Evolutionary conservation across 2,329 filamentous ascomycete genomes (phyloP).

Genomic region (Karstenula rhodostoma): DNA sequence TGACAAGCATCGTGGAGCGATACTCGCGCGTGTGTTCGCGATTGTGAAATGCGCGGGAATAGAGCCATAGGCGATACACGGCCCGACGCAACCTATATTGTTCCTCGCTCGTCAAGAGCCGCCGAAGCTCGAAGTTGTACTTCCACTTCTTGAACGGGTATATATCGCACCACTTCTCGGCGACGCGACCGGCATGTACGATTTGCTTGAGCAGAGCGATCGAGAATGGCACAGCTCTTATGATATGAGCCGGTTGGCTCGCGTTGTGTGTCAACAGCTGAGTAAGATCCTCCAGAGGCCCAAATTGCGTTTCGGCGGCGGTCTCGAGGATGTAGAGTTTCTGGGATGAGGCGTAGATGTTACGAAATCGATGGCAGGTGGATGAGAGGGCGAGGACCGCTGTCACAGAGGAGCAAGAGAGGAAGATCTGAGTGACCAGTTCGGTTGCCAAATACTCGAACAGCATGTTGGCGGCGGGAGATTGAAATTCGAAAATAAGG

Average conservation of each 20-base stretch:
- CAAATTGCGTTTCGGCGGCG: constrained; percentile 64
- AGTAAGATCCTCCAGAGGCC: constrained; percentile 65
- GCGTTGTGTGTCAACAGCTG: constrained; percentile 68
- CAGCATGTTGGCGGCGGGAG: constrained; percentile 54
- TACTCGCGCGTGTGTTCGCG: constrained; percentile 59
- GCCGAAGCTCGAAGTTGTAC: constrained; percentile 62
- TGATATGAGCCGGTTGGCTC: constrained; percentile 64
- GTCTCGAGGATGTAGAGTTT: constrained; percentile 62
- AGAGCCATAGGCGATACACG: constrained; percentile 69
- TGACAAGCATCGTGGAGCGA: constrained; percentile 56
- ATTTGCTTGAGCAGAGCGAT: constrained; percentile 64
- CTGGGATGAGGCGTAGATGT: constrained; percentile 61
- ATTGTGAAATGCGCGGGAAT: constrained; percentile 66
- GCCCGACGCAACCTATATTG: constrained; percentile 63
- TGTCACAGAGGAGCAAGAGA: constrained; percentile 59
- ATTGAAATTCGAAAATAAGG: constrained; percentile 11
- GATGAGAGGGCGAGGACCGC: constrained; percentile 64
- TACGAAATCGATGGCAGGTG: constrained; percentile 63
- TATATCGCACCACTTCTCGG: constrained; percentile 66
- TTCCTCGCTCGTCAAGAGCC: constrained; percentile 60
- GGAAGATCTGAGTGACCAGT: constrained; percentile 65
- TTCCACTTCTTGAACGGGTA: constrained; percentile 72
- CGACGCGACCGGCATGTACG: constrained; percentile 62
- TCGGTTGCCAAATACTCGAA: constrained; percentile 66
- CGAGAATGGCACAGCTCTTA: constrained; percentile 62